A percentile compares a stretch with the other conserved stretches of the same genome.
These are phyloP conservation scores for Podaxis rugospora DNA, from an alignment of 768 basidiomycete species.

Conservation along the genomic window DNA sequence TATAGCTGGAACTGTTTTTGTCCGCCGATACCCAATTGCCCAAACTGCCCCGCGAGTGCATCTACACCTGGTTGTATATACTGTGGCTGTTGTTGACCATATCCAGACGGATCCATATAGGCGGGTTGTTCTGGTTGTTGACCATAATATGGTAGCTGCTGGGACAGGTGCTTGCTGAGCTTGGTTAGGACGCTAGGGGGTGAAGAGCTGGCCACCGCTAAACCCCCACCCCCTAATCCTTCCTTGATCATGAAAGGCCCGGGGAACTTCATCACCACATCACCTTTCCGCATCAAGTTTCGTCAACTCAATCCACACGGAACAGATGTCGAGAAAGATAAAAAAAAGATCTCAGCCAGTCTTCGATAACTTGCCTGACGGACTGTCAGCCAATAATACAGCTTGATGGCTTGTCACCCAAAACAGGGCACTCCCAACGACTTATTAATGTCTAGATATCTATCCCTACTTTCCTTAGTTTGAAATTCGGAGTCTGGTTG, in stretches of 20 bases:
- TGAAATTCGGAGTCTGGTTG: background rate
- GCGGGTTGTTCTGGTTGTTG: constrained; percentile 40
- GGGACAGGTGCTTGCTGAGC: constrained; percentile 49
- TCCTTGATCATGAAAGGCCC: background rate
- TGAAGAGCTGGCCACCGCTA: constrained; percentile 70
- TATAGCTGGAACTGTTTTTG: too few species aligned
- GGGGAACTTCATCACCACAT: background rate
- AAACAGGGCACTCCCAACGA: background rate
- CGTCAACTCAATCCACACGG: background rate
- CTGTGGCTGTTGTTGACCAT: too few species aligned
- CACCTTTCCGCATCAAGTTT: background rate
- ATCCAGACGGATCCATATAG: constrained; percentile 33
- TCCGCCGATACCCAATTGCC: too few species aligned
- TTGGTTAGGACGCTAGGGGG: constrained; percentile 68
- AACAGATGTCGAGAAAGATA: too few species aligned
- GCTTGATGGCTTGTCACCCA: background rate
- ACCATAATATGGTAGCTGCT: constrained; percentile 37
- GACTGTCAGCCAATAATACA: background rate
- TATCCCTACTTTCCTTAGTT: background rate
- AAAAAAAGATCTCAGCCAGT: background rate
- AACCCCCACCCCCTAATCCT: background rate
- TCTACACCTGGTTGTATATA: too few species aligned
- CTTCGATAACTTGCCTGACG: background rate
- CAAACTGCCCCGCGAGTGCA: too few species aligned
- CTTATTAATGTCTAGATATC: background rate